Conservation (phyloP, 805 yeast genomes). For the Alloascoidea africana region DNA sequence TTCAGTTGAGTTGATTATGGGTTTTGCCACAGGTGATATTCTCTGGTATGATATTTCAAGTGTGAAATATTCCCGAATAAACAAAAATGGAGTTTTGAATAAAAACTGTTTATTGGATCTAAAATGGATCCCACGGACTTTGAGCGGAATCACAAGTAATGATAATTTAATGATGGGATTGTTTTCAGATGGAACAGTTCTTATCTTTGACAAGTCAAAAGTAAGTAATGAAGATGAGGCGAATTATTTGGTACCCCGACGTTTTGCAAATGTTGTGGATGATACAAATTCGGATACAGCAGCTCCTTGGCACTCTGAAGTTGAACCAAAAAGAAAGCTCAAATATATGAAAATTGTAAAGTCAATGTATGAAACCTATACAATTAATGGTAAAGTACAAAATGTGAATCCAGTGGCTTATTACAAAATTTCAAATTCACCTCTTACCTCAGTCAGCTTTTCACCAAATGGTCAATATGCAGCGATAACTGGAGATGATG, state of each 20-base stretch:
- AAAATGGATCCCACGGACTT: constrained; percentile 34
- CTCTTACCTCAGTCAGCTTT: constrained; percentile 33
- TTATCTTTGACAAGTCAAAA: constrained; percentile 31
- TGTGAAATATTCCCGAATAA: constrained; percentile 33
- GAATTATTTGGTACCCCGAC: neutral
- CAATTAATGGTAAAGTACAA: constrained; percentile 6
- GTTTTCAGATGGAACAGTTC: constrained; percentile 46
- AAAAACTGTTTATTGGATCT: constrained; percentile 27
- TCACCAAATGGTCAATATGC: constrained; percentile 27
- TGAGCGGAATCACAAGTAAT: no score
- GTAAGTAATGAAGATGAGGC: constrained; percentile 27
- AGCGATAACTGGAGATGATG: constrained; percentile 51
- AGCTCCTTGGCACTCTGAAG: neutral
- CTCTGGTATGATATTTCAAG: constrained; percentile 41
- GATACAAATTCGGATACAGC: constrained; percentile 17
- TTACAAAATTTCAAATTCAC: constrained; percentile 42
- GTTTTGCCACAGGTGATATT: constrained; percentile 55
- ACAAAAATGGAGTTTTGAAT: constrained; percentile 30
- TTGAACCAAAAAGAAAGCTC: constrained; percentile 15
- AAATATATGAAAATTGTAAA: constrained; percentile 4
- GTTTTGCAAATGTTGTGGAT: constrained; percentile 2
- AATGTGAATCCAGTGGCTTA: constrained; percentile 37
- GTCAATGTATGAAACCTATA: constrained; percentile 2
- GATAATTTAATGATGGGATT: constrained; percentile 37
- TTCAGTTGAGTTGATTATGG: constrained; percentile 35